Base-by-base conservation (phyloP, 1,139 yeast species). In the Sugiyamaella castrensis region DNA sequence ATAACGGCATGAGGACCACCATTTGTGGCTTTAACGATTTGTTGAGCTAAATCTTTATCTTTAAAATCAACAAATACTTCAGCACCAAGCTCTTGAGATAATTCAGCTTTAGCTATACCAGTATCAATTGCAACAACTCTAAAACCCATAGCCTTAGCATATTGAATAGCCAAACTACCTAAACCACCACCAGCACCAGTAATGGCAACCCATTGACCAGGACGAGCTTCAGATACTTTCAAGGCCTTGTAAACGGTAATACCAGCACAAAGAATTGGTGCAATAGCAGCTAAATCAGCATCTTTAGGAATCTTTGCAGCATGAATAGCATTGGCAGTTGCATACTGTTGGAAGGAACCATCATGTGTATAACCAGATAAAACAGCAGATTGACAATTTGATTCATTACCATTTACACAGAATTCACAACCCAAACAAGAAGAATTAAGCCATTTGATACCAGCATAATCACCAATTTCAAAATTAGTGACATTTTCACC, bases 111-210 rank as follows among this genome's bases (percentile, higher is more conserved):
- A 47, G 72, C 86, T 24, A 66, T 81, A 64, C 89, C 88, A 61
- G 86, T 83, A 62, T 86, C 94, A 60, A 86, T 83, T 60, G 81
- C 92, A 49, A 84, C 55, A 51, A 84, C 89, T 66, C 91, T 77
- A 70, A 73, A 76, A 59, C 94, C 94, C 87, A 86, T 82, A 53
- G 89, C 91, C 68, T 74, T 79, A 54, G 91, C 94, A 71, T 82
- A 85, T 70, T 85, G 92, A 61, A 86, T 75, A 52, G 91, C 92
- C 54, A 85, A 72, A 44, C 89, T 79, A 54, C 95, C 95, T 62
- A 86, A 77, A 62, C 94, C 95, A 69, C 95, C 91, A 64, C 82
- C 88, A 50, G 91, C 91, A 70, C 95, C 94, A 54, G 87, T 80
- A 61, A 85, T 74, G 58, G 84, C 84, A 53, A 84, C 87, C 87